These are phyloP conservation scores for Wickerhamiella qilinensis DNA, from an alignment of 805 yeast species.

Conservation along the genomic window DNA sequence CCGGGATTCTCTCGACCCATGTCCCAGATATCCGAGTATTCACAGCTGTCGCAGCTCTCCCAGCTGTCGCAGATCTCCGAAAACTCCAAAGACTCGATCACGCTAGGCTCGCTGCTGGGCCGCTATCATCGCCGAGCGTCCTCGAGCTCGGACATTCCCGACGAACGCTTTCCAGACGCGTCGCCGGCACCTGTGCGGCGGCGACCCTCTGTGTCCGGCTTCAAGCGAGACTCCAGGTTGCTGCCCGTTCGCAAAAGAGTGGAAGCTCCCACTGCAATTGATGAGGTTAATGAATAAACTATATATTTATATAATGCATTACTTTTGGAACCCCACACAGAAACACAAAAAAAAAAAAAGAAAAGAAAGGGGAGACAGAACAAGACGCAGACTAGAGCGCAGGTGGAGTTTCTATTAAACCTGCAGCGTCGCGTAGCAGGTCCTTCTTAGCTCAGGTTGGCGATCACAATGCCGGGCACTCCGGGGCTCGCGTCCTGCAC, in stretches of 20 bases:
- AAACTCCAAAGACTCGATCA: slow-evolving; percentile 7
- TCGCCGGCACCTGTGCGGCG: no score
- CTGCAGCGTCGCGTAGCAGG: no score
- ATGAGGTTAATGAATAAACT: no score
- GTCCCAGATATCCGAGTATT: slow-evolving; percentile 8
- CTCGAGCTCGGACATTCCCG: background rate
- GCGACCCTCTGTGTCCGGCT: no score
- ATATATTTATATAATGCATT: no score
- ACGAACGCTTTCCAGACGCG: background rate
- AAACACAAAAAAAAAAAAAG: no score
- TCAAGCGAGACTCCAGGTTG: no score
- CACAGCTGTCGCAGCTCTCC: slow-evolving; percentile 15
- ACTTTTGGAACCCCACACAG: no score
- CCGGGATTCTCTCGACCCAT: background rate
- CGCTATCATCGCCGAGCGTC: background rate
- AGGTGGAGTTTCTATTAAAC: no score
- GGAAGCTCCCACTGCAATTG: background rate
- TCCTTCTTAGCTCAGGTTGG: slow-evolving; percentile 41
- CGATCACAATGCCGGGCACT: slow-evolving; percentile 69
- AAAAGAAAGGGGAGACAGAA: no score
- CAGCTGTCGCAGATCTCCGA: slow-evolving; percentile 13
- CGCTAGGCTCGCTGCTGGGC: background rate
- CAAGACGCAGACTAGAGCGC: background rate
- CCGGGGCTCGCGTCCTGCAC: slow-evolving; percentile 85
- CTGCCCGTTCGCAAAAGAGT: no score